These are phyloP conservation scores for Phytopythium sindhum DNA, from an alignment of 352 stramenopile species.

Conservation along the genomic window DNA sequence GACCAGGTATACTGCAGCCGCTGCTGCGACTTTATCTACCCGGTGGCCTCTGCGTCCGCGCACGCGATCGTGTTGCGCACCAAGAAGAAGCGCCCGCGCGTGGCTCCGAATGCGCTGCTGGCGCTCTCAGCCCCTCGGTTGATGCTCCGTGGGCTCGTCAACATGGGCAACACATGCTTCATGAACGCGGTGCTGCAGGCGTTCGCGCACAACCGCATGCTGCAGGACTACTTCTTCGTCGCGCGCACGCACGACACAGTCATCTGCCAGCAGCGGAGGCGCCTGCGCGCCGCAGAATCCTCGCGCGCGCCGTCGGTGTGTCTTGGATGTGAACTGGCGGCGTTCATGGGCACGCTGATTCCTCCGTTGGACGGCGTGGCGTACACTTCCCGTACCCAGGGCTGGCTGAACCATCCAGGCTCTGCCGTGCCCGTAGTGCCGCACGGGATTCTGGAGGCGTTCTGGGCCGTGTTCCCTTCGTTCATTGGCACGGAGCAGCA, in stretches of 20 bases:
- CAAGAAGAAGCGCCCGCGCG: slow-evolving; percentile 4
- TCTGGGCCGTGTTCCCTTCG: slow-evolving; percentile 49
- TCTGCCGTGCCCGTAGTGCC: slow-evolving; percentile 38
- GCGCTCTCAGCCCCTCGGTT: slow-evolving; percentile 18
- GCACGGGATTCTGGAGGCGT: slow-evolving; percentile 55
- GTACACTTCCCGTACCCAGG: background rate
- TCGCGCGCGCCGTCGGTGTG: slow-evolving; percentile 28
- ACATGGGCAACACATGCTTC: slow-evolving; percentile 87
- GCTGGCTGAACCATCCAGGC: background rate
- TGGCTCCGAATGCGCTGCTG: slow-evolving; percentile 1
- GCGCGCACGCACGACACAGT: slow-evolving; percentile 52
- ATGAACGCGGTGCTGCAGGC: slow-evolving; percentile 80
- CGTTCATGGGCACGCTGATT: slow-evolving; percentile 37
- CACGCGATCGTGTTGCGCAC: slow-evolving; percentile 12
- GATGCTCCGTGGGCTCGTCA: slow-evolving; percentile 58
- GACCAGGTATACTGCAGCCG: slow-evolving; percentile 52
- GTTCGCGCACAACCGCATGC: slow-evolving; percentile 63
- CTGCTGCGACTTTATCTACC: slow-evolving; percentile 66
- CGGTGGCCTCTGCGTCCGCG: slow-evolving; percentile 20
- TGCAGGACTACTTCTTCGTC: slow-evolving; percentile 73
- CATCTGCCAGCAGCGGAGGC: slow-evolving; percentile 55
- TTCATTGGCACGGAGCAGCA: slow-evolving; percentile 68
- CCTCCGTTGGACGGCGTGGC: slow-evolving; percentile 7
- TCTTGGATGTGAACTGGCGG: slow-evolving; percentile 56
- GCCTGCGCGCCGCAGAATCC: slow-evolving; percentile 13